Conservation (phyloP, 2,329 filamentous ascomycete genomes). For the Herpotrichia juniperi region DNA sequence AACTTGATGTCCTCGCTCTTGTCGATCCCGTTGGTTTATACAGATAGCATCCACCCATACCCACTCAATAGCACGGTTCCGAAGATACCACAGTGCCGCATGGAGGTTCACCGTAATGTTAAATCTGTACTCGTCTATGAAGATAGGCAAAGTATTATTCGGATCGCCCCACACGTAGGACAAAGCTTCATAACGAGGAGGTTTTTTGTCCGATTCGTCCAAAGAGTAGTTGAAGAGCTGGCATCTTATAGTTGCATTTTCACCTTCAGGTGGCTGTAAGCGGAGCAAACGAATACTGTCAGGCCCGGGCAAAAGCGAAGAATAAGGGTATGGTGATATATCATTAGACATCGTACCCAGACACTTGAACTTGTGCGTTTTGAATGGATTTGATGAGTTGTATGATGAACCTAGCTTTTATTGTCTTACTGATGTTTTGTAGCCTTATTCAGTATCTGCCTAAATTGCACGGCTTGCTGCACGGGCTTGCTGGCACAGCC, state of each 20-base stretch:
- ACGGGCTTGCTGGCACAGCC: too few relatives aligned
- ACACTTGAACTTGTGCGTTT: too few relatives aligned
- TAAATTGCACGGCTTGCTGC: too few relatives aligned
- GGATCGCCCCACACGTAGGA: constrained; percentile 14
- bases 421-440: too few relatives aligned
- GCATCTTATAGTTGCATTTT: neutral
- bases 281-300: neutral
- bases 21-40: constrained; percentile 13
- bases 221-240: constrained; percentile 6
- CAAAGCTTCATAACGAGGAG: constrained; percentile 10
- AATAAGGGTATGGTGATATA: too few relatives aligned
- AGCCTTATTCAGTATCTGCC: too few relatives aligned
- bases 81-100: constrained; percentile 9
- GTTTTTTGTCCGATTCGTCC: neutral
- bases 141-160: constrained; percentile 5
- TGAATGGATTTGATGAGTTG: too few relatives aligned
- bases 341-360: too few relatives aligned
- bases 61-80: constrained; percentile 4
- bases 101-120: constrained; percentile 5
- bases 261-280: neutral
- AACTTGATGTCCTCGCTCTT: constrained; percentile 9
- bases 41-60: constrained; percentile 19
- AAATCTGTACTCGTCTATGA: neutral
- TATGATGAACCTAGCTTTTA: too few relatives aligned
- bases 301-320: too few relatives aligned